Percentiles rank a stretch among this genome's conserved stretches.
Conservation (phyloP, 2,329 filamentous ascomycete genomes). For the Pseudohalonectria lignicola region DNA sequence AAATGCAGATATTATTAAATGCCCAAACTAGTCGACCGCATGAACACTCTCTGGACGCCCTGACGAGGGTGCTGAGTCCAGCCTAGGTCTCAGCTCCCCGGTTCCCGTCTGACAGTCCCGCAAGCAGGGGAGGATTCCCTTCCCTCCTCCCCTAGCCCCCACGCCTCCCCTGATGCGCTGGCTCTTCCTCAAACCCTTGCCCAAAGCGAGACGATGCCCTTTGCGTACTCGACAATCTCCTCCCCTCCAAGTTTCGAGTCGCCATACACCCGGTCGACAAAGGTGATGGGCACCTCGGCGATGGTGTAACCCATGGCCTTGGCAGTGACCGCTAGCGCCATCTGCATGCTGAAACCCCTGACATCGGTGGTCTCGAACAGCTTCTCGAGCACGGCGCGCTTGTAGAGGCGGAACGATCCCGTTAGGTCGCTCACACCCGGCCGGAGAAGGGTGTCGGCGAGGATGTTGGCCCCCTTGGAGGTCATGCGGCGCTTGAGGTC, state of each 20-base stretch:
- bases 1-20: too few species aligned
- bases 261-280: slow-evolving; percentile 86
- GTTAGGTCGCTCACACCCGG: slow-evolving; percentile 94
- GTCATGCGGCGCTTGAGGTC: slow-evolving; percentile 85
- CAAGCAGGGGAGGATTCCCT: too few species aligned
- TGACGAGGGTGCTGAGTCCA: too few species aligned
- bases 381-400: slow-evolving; percentile 78
- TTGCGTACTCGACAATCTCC: slow-evolving; percentile 94
- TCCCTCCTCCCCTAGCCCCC: too few species aligned
- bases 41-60: too few species aligned
- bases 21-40: too few species aligned
- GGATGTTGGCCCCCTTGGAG: slow-evolving; percentile 81
- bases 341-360: slow-evolving; percentile 98
- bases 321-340: slow-evolving; percentile 98
- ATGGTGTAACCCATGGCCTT: slow-evolving; percentile 94
- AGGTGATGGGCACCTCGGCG: slow-evolving; percentile 90
- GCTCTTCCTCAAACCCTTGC: slow-evolving; percentile 69
- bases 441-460: slow-evolving; percentile 86
- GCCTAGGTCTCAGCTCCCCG: too few species aligned
- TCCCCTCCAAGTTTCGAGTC: slow-evolving; percentile 85
- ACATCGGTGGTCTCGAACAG: slow-evolving; percentile 86
- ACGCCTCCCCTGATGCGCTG: too few species aligned
- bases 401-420: slow-evolving; percentile 90
- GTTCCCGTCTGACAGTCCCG: too few species aligned
- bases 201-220: slow-evolving; percentile 71